Percentiles rank a stretch among this genome's conserved stretches.
These are phyloP conservation scores for Citrus sinensis DNA, from an alignment of 345 rosid genomes.

Conservation along the genomic window DVS_A1.0 CM039167.1:2078001-2078500, in stretches of 20 bases:
- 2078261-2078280: constrained; percentile 62
- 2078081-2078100: constrained; percentile 49
- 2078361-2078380: constrained; percentile 65
- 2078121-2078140: constrained; percentile 74
- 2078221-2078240: constrained; percentile 50
- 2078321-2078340: constrained; percentile 48
- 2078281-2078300: constrained; percentile 39
- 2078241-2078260: constrained; percentile 57
- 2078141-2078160: constrained; percentile 56
- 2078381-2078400: constrained; percentile 66
- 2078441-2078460: constrained; percentile 53
- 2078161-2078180: constrained; percentile 72
- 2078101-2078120: constrained; percentile 50
- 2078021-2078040: constrained; percentile 36
- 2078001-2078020: constrained; percentile 39
- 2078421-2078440: constrained; percentile 61
- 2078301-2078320: constrained; percentile 45
- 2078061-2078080: constrained; percentile 75
- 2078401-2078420: constrained; percentile 71
- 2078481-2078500: constrained; percentile 52
- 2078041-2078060: constrained; percentile 71
- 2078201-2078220: constrained; percentile 44
- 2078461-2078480: constrained; percentile 64
- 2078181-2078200: constrained; percentile 55
- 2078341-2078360: constrained; percentile 63